These are phyloP conservation scores for Clathrus columnatus DNA, from an alignment of 768 basidiomycete species.

Conservation along the genomic window DNA sequence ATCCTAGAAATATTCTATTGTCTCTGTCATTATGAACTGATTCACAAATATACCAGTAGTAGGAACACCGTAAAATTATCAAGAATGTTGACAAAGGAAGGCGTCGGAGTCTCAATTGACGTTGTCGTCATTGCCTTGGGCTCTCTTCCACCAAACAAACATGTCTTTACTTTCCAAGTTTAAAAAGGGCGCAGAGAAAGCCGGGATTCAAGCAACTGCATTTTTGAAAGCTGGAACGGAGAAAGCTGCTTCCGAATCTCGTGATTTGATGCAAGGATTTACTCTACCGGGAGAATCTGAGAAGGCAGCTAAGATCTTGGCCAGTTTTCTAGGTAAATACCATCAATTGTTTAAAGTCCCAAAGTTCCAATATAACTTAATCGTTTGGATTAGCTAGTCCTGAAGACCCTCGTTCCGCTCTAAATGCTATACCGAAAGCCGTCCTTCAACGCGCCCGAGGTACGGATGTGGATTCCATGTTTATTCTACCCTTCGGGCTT, in stretches of 20 bases:
- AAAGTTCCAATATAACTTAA: constrained; percentile 5
- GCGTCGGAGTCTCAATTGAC: constrained; percentile 3
- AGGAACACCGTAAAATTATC: neutral
- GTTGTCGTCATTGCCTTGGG: constrained; percentile 2
- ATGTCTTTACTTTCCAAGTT: constrained; percentile 76
- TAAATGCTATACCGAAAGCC: constrained; percentile 90
- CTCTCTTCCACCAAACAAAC: neutral
- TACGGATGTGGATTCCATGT: constrained; percentile 22
- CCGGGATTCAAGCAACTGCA: constrained; percentile 69
- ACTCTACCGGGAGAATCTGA: constrained; percentile 87
- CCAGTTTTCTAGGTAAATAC: constrained; percentile 75
- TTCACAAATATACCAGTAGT: neutral
- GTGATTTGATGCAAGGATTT: constrained; percentile 78
- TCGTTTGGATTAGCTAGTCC: constrained; percentile 60
- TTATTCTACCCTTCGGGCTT: neutral
- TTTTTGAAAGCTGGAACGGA: constrained; percentile 59
- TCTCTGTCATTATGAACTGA: too few species aligned
- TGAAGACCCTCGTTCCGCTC: constrained; percentile 74
- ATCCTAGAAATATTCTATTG: too few species aligned
- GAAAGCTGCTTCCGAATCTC: constrained; percentile 65
- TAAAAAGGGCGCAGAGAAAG: constrained; percentile 70
- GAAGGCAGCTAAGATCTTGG: constrained; percentile 87
- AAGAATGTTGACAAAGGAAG: neutral
- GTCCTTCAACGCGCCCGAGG: constrained; percentile 87
- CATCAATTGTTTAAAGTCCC: neutral